Evolutionary conservation across 169 alveolate species (phyloP), one percentile per base, ranked within the genome.

Genomic region (Cryptosporidium bovis): DNA sequence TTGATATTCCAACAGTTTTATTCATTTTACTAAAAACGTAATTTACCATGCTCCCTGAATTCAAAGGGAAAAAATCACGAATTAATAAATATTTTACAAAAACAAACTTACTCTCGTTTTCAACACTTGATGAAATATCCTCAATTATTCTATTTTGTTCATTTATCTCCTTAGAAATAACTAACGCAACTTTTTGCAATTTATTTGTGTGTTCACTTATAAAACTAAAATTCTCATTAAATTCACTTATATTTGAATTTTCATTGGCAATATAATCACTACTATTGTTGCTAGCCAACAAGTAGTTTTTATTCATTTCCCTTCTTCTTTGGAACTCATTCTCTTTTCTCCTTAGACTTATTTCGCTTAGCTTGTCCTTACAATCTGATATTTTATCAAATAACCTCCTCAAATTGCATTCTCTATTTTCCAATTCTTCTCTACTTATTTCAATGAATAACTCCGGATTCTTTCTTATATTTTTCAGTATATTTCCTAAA

Each of bases 81-180:
- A 36, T 16, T 2, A 62, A 20, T 7, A 27, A 13, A 29, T 62
- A 6, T 6, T 60, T 46, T 34, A 3, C 7, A n/a, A 40, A 24
- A n/a, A 20, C 24, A n/a, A 56, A 77, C 87, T 60, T 48, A 77
- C 87, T 62, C 66, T 77, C 64, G 10, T 34, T 44, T 27, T 77
- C 87, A 12, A 77, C 40, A 24, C 56, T 27, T 10, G 18, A 29
- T 20, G 13, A 20, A 48, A 77, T 31, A 24, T 48, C 71, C 20
- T 77, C 77, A 33, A 77, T 77, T 58, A 77, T 58, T 20, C 56
- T 56, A 77, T 77, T 77, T 62, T 77, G 87, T 40, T 77, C 87
- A 46, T 62, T 60, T 33, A 77, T 58, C 16, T 77, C 87, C 64
- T 77, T 51, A 18, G 87, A 77, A n/a, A 77, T 77, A 46, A 77